Evolutionary conservation across 2,329 filamentous ascomycete species (phyloP).

Genomic region (Corynespora cassiicola): DNA sequence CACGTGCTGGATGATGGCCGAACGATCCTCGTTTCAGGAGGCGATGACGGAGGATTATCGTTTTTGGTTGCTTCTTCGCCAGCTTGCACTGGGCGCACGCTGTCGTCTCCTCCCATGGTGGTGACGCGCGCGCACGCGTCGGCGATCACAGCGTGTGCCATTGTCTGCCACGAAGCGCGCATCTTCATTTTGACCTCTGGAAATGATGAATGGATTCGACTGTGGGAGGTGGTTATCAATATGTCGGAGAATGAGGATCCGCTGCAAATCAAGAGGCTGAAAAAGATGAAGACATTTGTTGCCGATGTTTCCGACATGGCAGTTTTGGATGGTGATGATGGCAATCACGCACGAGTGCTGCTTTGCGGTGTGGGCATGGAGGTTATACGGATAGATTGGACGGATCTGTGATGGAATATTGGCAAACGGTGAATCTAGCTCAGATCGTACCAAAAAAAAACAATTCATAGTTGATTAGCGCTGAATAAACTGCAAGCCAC

Average conservation of each 20-base stretch:
- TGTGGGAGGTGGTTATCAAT: slow-evolving; percentile 49
- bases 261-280: slow-evolving; percentile 38
- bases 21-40: slow-evolving; percentile 72
- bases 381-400: slow-evolving; percentile 22
- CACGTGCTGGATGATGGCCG: slow-evolving; percentile 36
- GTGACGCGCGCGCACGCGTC: slow-evolving; percentile 72
- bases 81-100: slow-evolving; percentile 28
- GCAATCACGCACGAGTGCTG: slow-evolving; percentile 22
- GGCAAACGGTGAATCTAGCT: slow-evolving; percentile 1
- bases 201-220: slow-evolving; percentile 56
- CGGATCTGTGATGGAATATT: not conserved
- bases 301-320: slow-evolving; percentile 63
- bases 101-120: slow-evolving; percentile 38
- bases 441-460: slow-evolving; percentile 5
- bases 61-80: slow-evolving; percentile 36
- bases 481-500: too few species aligned
- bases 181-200: slow-evolving; percentile 45
- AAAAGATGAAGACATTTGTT: slow-evolving; percentile 54
- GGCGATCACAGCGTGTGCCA: slow-evolving; percentile 66
- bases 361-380: slow-evolving; percentile 46
- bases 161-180: slow-evolving; percentile 30
- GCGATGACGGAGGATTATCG: slow-evolving; percentile 85
- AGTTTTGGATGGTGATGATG: slow-evolving; percentile 31
- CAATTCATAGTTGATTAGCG: too few species aligned
- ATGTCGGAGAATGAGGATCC: slow-evolving; percentile 5